These are phyloP conservation scores for Stromatinia cepivora DNA, from an alignment of 2,329 filamentous ascomycete genomes.

Conservation along the genomic window DNA sequence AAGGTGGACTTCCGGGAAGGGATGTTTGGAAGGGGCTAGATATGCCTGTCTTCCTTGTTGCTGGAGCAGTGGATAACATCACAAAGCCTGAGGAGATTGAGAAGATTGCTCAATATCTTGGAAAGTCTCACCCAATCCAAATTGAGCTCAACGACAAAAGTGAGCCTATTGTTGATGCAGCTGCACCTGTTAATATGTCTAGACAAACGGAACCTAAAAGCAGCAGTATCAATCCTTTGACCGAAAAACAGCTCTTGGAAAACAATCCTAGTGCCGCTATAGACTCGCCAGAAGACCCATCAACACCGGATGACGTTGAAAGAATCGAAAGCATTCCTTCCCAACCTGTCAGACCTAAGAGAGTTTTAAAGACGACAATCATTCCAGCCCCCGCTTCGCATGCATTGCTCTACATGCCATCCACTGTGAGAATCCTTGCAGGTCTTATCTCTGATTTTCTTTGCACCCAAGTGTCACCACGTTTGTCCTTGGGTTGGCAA, in stretches of 20 bases:
- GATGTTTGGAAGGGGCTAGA: conserved; percentile 71
- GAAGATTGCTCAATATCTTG: conserved; percentile 57
- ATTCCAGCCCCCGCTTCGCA: conserved; percentile 79
- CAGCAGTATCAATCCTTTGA: conserved; percentile 44
- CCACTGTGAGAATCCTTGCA: conserved; percentile 72
- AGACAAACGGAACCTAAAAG: conserved; percentile 31
- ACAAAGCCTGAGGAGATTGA: conserved; percentile 71
- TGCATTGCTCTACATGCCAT: conserved; percentile 77
- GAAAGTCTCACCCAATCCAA: conserved; percentile 33
- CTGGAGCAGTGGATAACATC: conserved; percentile 73
- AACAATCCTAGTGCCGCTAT: conserved; percentile 40
- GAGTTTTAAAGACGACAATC: conserved; percentile 65
- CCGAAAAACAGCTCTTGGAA: conserved; percentile 43
- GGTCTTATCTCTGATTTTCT: conserved; percentile 85
- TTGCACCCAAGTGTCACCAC: conserved; percentile 68
- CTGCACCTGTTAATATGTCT: conserved; percentile 49
- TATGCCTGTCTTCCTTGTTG: conserved; percentile 76
- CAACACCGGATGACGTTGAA: conserved; percentile 48
- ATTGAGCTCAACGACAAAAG: conserved; percentile 36
- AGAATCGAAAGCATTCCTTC: conserved; percentile 45
- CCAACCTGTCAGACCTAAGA: conserved; percentile 51
- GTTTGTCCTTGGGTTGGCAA: conserved; percentile 86
- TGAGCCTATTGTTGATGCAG: conserved; percentile 49
- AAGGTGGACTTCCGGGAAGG: conserved; percentile 67
- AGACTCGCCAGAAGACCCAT: conserved; percentile 48